Evolutionary conservation across 805 yeast genomes (phyloP), one percentile per base, ranked within the genome.

Genomic region (Metschnikowia peoriensis): DNA sequence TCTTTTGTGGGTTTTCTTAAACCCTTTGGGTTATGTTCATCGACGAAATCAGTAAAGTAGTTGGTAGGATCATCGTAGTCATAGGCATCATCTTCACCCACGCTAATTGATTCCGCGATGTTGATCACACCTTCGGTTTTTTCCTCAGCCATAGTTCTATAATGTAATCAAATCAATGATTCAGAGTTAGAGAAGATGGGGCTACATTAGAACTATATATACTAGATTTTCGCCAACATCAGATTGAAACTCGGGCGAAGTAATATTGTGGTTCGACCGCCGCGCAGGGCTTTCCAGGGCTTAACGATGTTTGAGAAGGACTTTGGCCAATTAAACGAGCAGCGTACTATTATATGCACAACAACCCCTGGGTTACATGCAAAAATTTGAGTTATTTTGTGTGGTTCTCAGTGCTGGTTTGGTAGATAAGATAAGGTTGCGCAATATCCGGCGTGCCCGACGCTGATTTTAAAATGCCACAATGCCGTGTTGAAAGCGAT

Each of bases 21-120:
- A n/a, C 76, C 76, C 46, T 53, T 62, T 7, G 76, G 75, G 53
- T 72, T 72, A 52, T 51, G 57, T 41, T 70, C 75, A 55, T 72
- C 75, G 28, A 59, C 62, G 44, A 54, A 70, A 28, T 49, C 42
- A 28, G 65, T 54, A 32, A 59, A 48, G 51, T 61, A 62, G 42
- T 62, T 62, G n/a, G 38, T 55, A 46, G 51, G 47, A 35, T 49
- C 51, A 17, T 49, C 47, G 38, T n/a, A 44, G 43, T 45, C 54
- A 42, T 62, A 61, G 47, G 55, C 58, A 28, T 39, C 54, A 66
- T 52, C 56, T 16, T 38, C 42, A 7, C 45, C 4, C 6, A 44
- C 29, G 29, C 41, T 41, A 35, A 46, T 22, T 4, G 49, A 46
- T 38, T 42, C 46, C 15, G 38, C 16, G 29, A 17, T 38, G 46